Conservation (phyloP, 169 alveolate species). For the Eimeria necatrix region DNA sequence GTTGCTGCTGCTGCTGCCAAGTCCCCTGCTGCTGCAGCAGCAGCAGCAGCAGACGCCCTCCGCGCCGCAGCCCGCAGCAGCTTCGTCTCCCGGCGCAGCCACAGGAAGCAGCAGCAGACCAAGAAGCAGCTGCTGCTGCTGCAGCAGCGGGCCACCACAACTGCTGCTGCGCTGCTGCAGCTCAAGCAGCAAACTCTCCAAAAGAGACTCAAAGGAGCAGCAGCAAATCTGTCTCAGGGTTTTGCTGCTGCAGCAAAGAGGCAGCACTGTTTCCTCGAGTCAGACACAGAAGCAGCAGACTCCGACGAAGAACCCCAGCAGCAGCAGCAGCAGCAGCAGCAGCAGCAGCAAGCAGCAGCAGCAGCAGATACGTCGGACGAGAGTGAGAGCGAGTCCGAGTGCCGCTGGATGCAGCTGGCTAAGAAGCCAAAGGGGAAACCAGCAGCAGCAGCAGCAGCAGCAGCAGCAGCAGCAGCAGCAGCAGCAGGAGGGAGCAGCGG, state of each 20-base stretch:
- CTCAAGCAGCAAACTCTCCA: constrained; percentile 46
- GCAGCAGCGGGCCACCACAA: neutral
- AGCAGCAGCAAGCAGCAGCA: constrained; percentile 13
- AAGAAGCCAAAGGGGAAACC: neutral
- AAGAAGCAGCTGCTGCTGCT: neutral
- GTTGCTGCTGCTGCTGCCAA: constrained; percentile 29
- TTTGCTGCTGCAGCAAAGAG: neutral
- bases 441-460: constrained; percentile 45
- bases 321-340: neutral
- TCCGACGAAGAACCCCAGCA: neutral
- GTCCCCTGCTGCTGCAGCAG: constrained; percentile 29
- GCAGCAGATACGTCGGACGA: neutral
- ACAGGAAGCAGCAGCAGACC: constrained; percentile 8
- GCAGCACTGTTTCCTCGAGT: neutral
- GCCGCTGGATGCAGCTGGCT: constrained; percentile 22
- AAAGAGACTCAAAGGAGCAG: constrained; percentile 1
- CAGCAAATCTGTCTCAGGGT: neutral
- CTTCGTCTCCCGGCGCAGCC: constrained; percentile 18
- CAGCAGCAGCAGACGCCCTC: neutral
- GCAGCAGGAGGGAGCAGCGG: neutral
- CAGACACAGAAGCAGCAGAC: neutral
- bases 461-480: constrained; percentile 58
- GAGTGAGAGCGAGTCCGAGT: constrained; percentile 1
- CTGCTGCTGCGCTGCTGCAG: neutral
- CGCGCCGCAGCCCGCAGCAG: neutral